Conservation (phyloP, 192 early-diverging fungal genomes). For the Entomortierella parvispora region DNA sequence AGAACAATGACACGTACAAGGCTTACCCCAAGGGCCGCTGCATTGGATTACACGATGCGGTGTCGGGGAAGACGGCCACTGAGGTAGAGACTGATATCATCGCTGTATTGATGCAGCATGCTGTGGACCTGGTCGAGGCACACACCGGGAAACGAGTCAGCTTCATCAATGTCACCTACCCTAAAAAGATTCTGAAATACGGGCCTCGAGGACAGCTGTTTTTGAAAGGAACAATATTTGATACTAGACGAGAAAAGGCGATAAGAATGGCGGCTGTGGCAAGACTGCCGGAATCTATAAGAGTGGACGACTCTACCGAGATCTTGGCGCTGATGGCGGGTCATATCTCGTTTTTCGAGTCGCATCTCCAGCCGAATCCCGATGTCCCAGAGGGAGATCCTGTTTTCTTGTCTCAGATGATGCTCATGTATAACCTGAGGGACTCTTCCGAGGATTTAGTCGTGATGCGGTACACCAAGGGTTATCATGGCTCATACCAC, state of each 20-base stretch:
- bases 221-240: too few species aligned
- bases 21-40: too few species aligned
- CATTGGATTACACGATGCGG: background rate
- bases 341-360: background rate
- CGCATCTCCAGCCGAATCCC: background rate
- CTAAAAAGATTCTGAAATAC: too few species aligned
- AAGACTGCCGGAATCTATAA: fast-evolving
- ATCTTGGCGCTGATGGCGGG: background rate
- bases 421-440: constrained; percentile 2
- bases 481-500: background rate
- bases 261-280: background rate
- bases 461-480: constrained; percentile 4
- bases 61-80: background rate
- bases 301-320: background rate
- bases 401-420: background rate
- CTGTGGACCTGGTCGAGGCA: background rate
- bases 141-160: too few species aligned
- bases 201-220: too few species aligned
- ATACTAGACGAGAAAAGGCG: too few species aligned
- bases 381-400: background rate
- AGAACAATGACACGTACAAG: too few species aligned
- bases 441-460: background rate
- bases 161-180: too few species aligned
- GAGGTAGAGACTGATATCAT: background rate
- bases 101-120: background rate